Evolutionary conservation across 1,284 basidiomycete species (phyloP).

Genomic region (Sanghuangporus sanghuang): DNA sequence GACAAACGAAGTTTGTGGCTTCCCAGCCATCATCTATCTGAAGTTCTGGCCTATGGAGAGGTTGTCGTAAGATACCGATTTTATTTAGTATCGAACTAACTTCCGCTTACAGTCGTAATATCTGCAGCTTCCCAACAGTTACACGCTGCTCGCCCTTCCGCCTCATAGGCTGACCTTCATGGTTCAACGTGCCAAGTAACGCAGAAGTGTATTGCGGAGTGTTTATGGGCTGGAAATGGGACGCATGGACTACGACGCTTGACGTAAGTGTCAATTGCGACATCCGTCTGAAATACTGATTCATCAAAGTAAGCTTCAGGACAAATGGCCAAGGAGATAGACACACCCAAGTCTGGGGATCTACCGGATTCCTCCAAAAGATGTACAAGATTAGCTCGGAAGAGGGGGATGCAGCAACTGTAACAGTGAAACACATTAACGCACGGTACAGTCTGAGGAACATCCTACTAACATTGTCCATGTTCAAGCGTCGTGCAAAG

Average conservation of each 20-base stretch:
- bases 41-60: conserved; percentile 45
- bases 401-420: conserved; percentile 45
- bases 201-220: neutral
- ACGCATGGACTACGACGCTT: conserved; percentile 4
- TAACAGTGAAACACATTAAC: conserved; percentile 7
- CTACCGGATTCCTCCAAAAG: conserved; percentile 26
- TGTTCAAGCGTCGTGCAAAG: conserved; percentile 52
- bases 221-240: conserved; percentile 7
- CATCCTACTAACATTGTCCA: conserved; percentile 47
- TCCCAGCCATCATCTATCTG: conserved; percentile 49
- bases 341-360: conserved; percentile 18
- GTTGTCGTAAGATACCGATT: neutral
- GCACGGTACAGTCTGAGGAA: conserved; percentile 3
- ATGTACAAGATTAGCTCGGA: conserved; percentile 41
- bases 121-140: conserved; percentile 42
- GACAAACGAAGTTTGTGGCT: conserved; percentile 37
- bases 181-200: conserved; percentile 11
- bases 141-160: conserved; percentile 31
- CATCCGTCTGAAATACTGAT: conserved; percentile 17
- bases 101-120: conserved; percentile 48
- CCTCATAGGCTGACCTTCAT: conserved; percentile 24
- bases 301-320: conserved; percentile 26
- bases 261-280: conserved; percentile 6
- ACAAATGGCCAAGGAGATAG: conserved; percentile 20
- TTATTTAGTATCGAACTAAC: neutral